Percentiles rank a stretch among this genome's conserved stretches.
Evolutionary conservation across 768 basidiomycete genomes (phyloP).

Genomic region (Serendipita vermifera): DNA sequence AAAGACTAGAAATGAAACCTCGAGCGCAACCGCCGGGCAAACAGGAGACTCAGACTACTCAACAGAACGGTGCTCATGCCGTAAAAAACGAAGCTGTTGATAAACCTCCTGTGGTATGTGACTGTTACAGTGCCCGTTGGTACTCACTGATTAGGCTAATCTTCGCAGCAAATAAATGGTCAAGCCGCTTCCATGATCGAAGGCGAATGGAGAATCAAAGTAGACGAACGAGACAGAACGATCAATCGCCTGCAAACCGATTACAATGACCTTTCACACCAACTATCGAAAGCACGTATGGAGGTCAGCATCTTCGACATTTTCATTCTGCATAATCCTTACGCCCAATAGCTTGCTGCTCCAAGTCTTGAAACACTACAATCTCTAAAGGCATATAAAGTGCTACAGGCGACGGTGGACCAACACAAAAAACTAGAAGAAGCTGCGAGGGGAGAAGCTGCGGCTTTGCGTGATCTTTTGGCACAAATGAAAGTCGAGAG

Average conservation of each 20-base stretch:
- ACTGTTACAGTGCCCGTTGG: too few species aligned
- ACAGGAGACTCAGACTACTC: slow-evolving; percentile 19
- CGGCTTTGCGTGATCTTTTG: slow-evolving; percentile 34
- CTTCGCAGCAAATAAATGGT: background rate
- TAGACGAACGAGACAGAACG: slow-evolving; percentile 3
- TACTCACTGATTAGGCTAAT: background rate
- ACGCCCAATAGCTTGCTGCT: slow-evolving; percentile 32
- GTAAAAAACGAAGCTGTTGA: slow-evolving; percentile 36
- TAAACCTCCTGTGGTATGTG: slow-evolving; percentile 26
- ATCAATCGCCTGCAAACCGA: background rate
- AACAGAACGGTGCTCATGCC: slow-evolving; percentile 17
- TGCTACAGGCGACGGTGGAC: slow-evolving; percentile 27
- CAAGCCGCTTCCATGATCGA: background rate
- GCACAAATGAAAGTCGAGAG: slow-evolving; percentile 31
- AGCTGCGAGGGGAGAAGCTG: slow-evolving; percentile 36
- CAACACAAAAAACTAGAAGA: slow-evolving; percentile 26
- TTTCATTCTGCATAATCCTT: slow-evolving; percentile 31
- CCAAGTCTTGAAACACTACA: slow-evolving; percentile 26
- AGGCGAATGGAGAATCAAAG: background rate
- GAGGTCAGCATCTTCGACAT: slow-evolving; percentile 43
- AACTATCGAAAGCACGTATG: slow-evolving; percentile 24
- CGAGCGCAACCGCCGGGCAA: slow-evolving; percentile 22
- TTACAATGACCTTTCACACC: background rate
- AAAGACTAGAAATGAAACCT: slow-evolving; percentile 32
- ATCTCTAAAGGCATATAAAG: slow-evolving; percentile 31